Evolutionary conservation across 495 filamentous ascomycete genomes (phyloP), one percentile per base, ranked within the genome.

Genomic region (Aspergillus mulundensis): DNA sequence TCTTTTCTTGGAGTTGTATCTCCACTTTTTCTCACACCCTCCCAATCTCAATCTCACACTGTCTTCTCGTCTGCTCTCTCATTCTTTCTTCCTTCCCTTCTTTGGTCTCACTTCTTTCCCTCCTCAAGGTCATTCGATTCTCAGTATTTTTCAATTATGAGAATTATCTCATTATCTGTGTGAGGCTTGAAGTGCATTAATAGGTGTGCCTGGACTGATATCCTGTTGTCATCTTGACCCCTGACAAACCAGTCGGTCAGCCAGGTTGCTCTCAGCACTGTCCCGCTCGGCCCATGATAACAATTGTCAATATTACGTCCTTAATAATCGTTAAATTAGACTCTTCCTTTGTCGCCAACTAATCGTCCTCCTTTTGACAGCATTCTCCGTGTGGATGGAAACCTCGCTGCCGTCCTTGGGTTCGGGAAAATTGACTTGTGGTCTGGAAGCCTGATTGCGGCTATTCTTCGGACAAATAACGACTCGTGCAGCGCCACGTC

Each of bases 21-120:
- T 36, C 36, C 45, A 57, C 54, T 53, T 45, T 47, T 15, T n/a
- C 36, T 30, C 50, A 32, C 23, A 15, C 45, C 50, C 44, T 24
- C 43, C 16, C 56, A 51, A 46, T 46, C 43, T 46, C 43, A 40
- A 40, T 24, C 43, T 24, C 23, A 45, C 21, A 28, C 21, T 21
- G 5, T 45, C 21, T 18, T 24, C 40, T 54, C 51, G 20, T 32
- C 20, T 43, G 24, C 36, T 32, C 34, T 32, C 14, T 32, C 38
- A 28, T 32, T 28, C 24, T 44, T 40, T 36, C 34, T 34, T 46
- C 67, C 53, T 75, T 71, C 71, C 41, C 84, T 66, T 65, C 81
- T 76, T 55, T 81, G 2, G 36, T 57, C 46, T 65, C 85, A 72
- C 52, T 80, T 71, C 30, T 81, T 77, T 52, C 87, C 45, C 49